phyloP scores from a whole-genome alignment of 192 early-diverging fungal species.

The Lobulomyces angularis region DNA sequence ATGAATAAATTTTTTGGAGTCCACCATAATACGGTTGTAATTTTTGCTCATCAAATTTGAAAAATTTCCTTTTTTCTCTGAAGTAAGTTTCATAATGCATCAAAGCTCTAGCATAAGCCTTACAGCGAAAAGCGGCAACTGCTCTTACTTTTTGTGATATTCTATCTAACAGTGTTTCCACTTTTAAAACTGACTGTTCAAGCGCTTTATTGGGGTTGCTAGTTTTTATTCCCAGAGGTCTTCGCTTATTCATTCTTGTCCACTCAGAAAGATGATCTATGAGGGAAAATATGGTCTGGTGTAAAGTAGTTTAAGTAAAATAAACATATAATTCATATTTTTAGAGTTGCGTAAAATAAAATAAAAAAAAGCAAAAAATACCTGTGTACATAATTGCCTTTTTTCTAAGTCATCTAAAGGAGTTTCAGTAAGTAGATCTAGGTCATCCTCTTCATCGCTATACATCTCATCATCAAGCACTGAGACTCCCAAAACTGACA shows the following conservation, averaged over 20 bases:
- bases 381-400: slow-evolving; percentile 27
- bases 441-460: slow-evolving; percentile 3
- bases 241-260: slow-evolving; percentile 16
- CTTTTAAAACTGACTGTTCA: slow-evolving; percentile 4
- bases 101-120: slow-evolving; percentile 55
- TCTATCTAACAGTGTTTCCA: slow-evolving; percentile 34
- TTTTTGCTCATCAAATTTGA: not conserved
- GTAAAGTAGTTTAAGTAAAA: too few relatives aligned
- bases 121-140: slow-evolving; percentile 39
- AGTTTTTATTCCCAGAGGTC: slow-evolving; percentile 11
- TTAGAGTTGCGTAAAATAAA: slow-evolving; percentile 1
- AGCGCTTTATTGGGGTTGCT: too few relatives aligned
- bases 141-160: slow-evolving; percentile 57
- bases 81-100: slow-evolving; percentile 59
- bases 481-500: slow-evolving; percentile 23
- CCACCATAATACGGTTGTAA: slow-evolving; percentile 34
- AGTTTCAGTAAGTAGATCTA: not conserved
- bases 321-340: not conserved
- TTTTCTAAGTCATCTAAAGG: slow-evolving; percentile 11
- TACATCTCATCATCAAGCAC: not conserved
- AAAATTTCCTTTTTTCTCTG: slow-evolving; percentile 16
- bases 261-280: slow-evolving; percentile 43
- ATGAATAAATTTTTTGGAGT: slow-evolving; percentile 49
- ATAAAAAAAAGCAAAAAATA: slow-evolving; percentile 8
- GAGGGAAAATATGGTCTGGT: slow-evolving; percentile 36